Base-by-base conservation (phyloP, 1,139 yeast species). In the Komagataea norvegica region DNA sequence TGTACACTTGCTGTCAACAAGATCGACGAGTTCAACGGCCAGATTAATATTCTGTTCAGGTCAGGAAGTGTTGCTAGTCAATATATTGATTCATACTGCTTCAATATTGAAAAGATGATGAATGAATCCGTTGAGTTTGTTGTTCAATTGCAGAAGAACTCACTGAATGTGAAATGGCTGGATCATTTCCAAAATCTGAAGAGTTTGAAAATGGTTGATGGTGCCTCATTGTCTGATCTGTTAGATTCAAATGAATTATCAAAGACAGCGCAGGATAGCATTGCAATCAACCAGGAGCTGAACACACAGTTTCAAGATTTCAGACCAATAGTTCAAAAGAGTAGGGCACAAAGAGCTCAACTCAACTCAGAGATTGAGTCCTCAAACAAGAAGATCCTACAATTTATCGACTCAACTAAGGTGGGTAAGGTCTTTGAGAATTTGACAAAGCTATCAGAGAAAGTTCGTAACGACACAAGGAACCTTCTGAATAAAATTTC, bases 11-110 rank as follows among this genome's bases (percentile, higher is more conserved):
- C 67, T 48, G 54, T 61, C 40, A 47, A 60, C 44, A 44, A 59
- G 44, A 34, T 57, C 35, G 36, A 38, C 0, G 56, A 52, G 6
- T 41, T 54, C 2, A 37, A 55, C 17, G 42, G 48, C 2, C 62
- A 62, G 31, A 53, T 64, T 11, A 49, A 52, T 14, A 51, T 57
- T 3, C 55, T 79, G 18, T 65, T 79, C 51, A 68, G 70, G 36
- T 68, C 83, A 14, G 59, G 80, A 26, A 72, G 68, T 42, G 72
- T 77, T 5, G 68, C 80, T 8, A 68, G 74, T 37, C 81, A 78
- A 50, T 80, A 80, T 54, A 69, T 77, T 31, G 69, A 75, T 22
- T 64, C 68, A 32, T 76, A 74, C 54, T 64, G 72, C 25, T 52
- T 59, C 45, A 74, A 72, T 37, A 62, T 74, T 28, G 79, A 76